These are phyloP conservation scores for Cyberlindnera maclurae DNA, from an alignment of 805 yeast species.

Conservation along the genomic window DNA sequence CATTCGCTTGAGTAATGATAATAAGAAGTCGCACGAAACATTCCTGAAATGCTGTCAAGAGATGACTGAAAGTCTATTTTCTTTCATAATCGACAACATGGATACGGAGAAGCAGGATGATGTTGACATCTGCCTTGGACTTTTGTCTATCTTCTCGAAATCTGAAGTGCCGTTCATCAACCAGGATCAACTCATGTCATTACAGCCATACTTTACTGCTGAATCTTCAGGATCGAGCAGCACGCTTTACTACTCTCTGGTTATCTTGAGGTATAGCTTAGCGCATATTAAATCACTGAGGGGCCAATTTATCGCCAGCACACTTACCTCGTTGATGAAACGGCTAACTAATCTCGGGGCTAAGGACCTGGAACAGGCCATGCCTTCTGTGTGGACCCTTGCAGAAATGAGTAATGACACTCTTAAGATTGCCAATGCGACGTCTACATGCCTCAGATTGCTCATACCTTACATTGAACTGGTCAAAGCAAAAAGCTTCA, in stretches of 20 bases:
- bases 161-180: constrained; percentile 46
- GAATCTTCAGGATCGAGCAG: constrained; percentile 35
- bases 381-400: constrained; percentile 60
- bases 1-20: constrained; percentile 24
- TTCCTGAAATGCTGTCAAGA: constrained; percentile 19
- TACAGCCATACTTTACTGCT: constrained; percentile 59
- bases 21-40: constrained; percentile 10
- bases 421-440: constrained; percentile 49
- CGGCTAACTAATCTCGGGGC: constrained; percentile 53
- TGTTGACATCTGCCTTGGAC: constrained; percentile 34
- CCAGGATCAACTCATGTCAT: constrained; percentile 57
- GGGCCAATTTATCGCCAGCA: constrained; percentile 40
- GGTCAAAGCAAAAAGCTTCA: constrained; percentile 21
- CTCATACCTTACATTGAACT: constrained; percentile 39
- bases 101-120: constrained; percentile 20
- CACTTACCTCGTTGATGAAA: constrained; percentile 46
- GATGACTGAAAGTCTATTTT: constrained; percentile 32
- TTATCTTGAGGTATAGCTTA: constrained; percentile 46
- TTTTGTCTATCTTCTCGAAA: constrained; percentile 51
- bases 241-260: constrained; percentile 40
- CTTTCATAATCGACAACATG: constrained; percentile 29
- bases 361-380: constrained; percentile 62
- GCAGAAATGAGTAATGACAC: constrained; percentile 40
- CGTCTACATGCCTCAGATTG: constrained; percentile 50
- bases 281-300: constrained; percentile 38